phyloP scores from a whole-genome alignment of 192 early-diverging fungal species.

The Phlyctochytrium arcticum region DNA sequence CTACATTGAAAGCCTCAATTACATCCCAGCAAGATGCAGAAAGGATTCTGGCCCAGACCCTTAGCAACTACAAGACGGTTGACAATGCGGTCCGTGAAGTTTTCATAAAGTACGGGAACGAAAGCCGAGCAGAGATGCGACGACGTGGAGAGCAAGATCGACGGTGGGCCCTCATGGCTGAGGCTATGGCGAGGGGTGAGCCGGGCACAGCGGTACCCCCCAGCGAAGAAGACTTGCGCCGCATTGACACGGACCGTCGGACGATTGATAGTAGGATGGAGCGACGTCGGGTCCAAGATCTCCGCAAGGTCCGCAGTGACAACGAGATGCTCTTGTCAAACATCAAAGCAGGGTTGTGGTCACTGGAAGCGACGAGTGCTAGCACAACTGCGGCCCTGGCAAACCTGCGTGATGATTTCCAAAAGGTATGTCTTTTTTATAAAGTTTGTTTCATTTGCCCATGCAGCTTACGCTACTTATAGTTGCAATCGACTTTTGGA shows the following conservation, averaged over 20 bases:
- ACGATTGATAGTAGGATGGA: not conserved
- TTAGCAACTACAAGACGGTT: not conserved
- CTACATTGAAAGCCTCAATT: not conserved
- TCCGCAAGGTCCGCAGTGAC: not conserved
- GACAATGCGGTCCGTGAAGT: constrained; percentile 3
- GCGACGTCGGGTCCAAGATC: not conserved
- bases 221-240: not conserved
- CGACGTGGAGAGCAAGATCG: constrained; percentile 5
- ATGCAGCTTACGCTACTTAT: no score
- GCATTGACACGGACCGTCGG: not conserved
- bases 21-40: not conserved
- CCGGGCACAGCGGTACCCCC: not conserved
- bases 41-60: not conserved
- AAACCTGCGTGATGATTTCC: no score
- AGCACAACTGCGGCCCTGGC: no score
- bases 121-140: not conserved
- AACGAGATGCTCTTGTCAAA: not conserved
- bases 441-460: no score
- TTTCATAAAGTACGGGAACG: not conserved
- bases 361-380: no score
- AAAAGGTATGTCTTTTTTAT: no score
- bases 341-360: not conserved
- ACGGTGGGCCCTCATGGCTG: not conserved
- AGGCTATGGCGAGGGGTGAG: not conserved
- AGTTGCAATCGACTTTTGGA: no score